phyloP scores from a whole-genome alignment of 805 yeast species.

The Suhomyces kilbournensis region DNA sequence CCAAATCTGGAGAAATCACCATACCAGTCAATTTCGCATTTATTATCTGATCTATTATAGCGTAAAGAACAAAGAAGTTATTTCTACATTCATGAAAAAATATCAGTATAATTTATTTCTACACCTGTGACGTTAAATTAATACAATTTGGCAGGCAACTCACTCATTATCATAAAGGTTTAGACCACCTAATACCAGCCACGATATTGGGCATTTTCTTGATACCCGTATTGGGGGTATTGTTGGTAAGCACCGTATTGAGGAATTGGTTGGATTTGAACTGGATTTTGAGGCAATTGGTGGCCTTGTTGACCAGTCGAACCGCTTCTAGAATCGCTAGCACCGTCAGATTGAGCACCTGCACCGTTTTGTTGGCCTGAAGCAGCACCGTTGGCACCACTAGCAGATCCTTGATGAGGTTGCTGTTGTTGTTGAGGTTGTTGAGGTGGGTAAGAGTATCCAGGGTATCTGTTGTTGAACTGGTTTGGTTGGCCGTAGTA shows the following conservation, averaged over 20 bases:
- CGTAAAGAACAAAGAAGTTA: too few relatives aligned
- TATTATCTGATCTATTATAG: too few relatives aligned
- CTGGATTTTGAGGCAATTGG: slow-evolving; percentile 24
- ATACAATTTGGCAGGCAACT: not conserved
- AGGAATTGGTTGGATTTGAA: slow-evolving; percentile 40
- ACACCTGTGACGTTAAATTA: not conserved
- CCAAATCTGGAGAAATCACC: not conserved
- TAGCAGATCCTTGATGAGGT: slow-evolving; percentile 15
- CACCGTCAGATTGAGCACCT: slow-evolving; percentile 8
- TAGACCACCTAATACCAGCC: slow-evolving; percentile 37
- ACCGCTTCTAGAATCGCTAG: slow-evolving; percentile 12
- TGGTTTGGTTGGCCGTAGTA: slow-evolving; percentile 29
- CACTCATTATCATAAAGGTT: slow-evolving; percentile 1
- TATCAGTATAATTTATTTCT: not conserved
- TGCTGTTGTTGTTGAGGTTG: slow-evolving; percentile 25
- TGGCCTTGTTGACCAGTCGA: slow-evolving; percentile 18
- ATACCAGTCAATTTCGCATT: too few relatives aligned
- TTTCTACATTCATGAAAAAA: not conserved
- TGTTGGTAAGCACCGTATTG: slow-evolving; percentile 47
- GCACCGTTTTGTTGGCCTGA: slow-evolving; percentile 13
- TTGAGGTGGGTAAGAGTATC: slow-evolving; percentile 26
- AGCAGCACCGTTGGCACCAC: slow-evolving; percentile 12
- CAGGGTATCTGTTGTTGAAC: slow-evolving; percentile 29
- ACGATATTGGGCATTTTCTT: slow-evolving; percentile 41
- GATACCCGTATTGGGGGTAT: slow-evolving; percentile 47